These are phyloP conservation scores for Termitomyces sp. DNA, from an alignment of 768 basidiomycete species.

Conservation along the genomic window DNA sequence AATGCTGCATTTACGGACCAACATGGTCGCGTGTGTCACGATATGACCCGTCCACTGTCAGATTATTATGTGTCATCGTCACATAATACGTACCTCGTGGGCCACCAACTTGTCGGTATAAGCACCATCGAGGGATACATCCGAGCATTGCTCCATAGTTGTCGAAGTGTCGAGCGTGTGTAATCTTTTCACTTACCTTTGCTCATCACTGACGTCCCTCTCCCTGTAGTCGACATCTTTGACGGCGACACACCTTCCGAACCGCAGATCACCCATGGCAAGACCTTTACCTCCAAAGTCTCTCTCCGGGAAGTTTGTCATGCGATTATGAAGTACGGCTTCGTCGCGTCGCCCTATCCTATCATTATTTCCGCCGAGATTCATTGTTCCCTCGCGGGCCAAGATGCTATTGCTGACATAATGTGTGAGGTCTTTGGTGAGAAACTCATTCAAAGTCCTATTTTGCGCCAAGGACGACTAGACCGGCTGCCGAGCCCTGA, in stretches of 20 bases:
- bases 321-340: conserved; percentile 89
- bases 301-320: conserved; percentile 77
- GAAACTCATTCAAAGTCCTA: conserved; percentile 25
- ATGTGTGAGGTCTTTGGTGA: conserved; percentile 45
- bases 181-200: conserved; percentile 9
- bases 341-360: conserved; percentile 90
- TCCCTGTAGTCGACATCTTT: conserved; percentile 76
- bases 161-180: conserved; percentile 89
- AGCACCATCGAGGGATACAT: conserved; percentile 96
- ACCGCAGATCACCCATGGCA: conserved; percentile 91
- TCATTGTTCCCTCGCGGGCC: conserved; percentile 68
- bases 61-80: conserved; percentile 90
- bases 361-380: conserved; percentile 97
- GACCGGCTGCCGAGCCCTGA: conserved; percentile 82
- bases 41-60: conserved; percentile 85
- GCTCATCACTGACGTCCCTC: conserved; percentile 10
- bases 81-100: conserved; percentile 89
- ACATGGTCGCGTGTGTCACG: conserved; percentile 49
- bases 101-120: conserved; percentile 80
- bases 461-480: conserved; percentile 32
- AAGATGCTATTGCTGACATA: conserved; percentile 44
- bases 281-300: conserved; percentile 86
- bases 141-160: conserved; percentile 81
- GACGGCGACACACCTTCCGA: conserved; percentile 66
- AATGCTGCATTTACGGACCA: conserved; percentile 56